A percentile compares a stretch with the other conserved stretches of the same genome.
phyloP scores from a whole-genome alignment of 2,329 filamentous ascomycete genomes.

The Simplicillium aogashimaense region DNA sequence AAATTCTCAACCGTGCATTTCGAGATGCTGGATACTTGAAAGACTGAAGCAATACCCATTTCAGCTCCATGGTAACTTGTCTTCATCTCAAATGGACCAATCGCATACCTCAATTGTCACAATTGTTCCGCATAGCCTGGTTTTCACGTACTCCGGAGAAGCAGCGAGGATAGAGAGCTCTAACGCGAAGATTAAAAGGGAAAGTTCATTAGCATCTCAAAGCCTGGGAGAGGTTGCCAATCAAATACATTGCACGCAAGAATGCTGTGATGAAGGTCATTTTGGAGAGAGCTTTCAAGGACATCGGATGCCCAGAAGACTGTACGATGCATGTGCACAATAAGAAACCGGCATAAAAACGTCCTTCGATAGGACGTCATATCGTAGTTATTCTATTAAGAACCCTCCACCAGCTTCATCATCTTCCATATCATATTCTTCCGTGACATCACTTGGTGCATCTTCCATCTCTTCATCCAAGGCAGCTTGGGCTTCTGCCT shows the following conservation, averaged over 20 bases:
- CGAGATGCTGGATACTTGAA: conserved; percentile 1
- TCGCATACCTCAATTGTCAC: conserved; percentile 18
- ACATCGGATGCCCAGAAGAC: no score
- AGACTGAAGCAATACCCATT: not conserved
- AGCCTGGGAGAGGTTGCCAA: no score
- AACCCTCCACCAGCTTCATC: conserved; percentile 37
- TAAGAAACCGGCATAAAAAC: no score
- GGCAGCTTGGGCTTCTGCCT: conserved; percentile 17
- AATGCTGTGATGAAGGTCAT: no score
- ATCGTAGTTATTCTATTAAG: conserved; percentile 21
- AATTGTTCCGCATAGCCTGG: conserved; percentile 31
- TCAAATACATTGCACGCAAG: no score
- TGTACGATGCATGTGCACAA: no score
- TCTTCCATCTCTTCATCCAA: conserved; percentile 23
- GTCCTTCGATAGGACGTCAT: no score
- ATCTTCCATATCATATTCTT: conserved; percentile 32
- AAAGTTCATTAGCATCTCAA: conserved; percentile 2
- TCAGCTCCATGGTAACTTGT: not conserved
- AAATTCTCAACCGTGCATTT: conserved; percentile 21
- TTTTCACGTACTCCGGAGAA: conserved; percentile 18
- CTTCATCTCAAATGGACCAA: no score
- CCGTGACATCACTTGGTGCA: conserved; percentile 29
- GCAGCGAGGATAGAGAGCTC: conserved; percentile 22
- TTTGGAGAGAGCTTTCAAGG: no score
- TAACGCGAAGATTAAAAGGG: conserved; percentile 27